These are phyloP conservation scores for Xanthoceras sorbifolium DNA, from an alignment of 345 rosid genomes.

Conservation along the genomic window DNA sequence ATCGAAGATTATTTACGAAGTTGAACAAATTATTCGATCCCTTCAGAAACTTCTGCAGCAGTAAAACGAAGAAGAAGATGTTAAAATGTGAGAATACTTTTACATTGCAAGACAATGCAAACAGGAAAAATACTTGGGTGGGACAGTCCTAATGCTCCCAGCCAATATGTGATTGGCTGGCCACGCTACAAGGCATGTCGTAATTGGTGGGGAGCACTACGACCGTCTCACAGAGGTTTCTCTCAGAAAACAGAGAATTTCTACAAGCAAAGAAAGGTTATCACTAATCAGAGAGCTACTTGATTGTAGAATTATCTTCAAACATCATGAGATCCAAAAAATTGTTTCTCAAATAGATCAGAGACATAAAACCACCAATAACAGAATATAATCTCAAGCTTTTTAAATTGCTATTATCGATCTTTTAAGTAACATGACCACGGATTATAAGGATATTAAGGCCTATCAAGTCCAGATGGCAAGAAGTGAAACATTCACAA, in stretches of 20 bases:
- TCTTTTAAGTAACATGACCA: not conserved
- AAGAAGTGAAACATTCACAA: not conserved
- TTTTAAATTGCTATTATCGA: not conserved
- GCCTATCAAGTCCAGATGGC: not conserved
- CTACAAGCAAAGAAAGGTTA: not conserved
- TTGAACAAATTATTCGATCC: slow-evolving; percentile 4
- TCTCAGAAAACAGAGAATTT: not conserved
- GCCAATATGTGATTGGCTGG: no score
- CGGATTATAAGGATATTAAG: not conserved
- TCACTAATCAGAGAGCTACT: not conserved
- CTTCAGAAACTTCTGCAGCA: slow-evolving; percentile 8
- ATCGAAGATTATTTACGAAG: slow-evolving; percentile 10
- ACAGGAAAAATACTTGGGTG: no score
- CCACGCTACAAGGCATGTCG: not conserved
- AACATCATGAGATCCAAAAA: not conserved
- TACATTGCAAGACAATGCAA: not conserved
- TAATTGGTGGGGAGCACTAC: not conserved
- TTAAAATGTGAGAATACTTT: not conserved
- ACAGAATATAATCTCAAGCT: not conserved
- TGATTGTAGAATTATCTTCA: not conserved
- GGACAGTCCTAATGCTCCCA: no score
- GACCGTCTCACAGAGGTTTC: not conserved
- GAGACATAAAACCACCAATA: not conserved
- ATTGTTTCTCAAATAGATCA: not conserved
- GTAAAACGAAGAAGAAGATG: not conserved